Conservation (phyloP, 306 rosid genomes). For the Carpinus viminea region DNA sequence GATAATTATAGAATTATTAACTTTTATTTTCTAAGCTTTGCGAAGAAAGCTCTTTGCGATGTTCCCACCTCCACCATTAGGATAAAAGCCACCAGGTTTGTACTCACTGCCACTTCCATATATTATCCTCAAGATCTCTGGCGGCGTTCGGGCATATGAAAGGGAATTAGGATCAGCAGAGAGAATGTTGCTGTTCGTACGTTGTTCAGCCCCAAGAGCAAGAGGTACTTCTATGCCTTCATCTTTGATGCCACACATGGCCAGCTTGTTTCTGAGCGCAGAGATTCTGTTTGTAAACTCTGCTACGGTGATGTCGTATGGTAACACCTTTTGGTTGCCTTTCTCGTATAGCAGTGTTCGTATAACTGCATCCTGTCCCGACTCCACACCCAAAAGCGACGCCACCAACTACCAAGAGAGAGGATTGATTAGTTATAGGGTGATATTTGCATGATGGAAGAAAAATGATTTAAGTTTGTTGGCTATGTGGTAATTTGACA, state of each 20-base stretch:
- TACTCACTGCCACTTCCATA: slow-evolving; percentile 24
- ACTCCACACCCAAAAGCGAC: slow-evolving; percentile 14
- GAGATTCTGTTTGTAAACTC: slow-evolving; percentile 19
- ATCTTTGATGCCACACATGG: slow-evolving; percentile 29
- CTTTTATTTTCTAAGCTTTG: neutral
- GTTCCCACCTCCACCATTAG: slow-evolving; percentile 29
- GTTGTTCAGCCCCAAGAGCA: slow-evolving; percentile 27
- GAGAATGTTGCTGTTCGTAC: slow-evolving; percentile 26
- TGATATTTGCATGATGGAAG: too few relatives aligned
- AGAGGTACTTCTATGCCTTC: slow-evolving; percentile 31
- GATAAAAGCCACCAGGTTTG: slow-evolving; percentile 26
- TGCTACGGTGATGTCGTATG: slow-evolving; percentile 33
- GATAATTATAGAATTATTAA: too few relatives aligned
- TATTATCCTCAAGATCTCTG: slow-evolving; percentile 23
- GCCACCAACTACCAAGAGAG: slow-evolving; percentile 24
- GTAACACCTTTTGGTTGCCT: slow-evolving; percentile 12
- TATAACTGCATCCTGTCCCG: slow-evolving; percentile 36
- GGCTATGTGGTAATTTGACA: too few relatives aligned
- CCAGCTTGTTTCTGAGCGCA: slow-evolving; percentile 20
- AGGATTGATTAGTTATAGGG: too few relatives aligned
- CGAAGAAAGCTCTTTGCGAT: slow-evolving; percentile 22
- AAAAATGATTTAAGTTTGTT: too few relatives aligned
- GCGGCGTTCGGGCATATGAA: slow-evolving; percentile 21
- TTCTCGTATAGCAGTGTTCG: slow-evolving; percentile 20
- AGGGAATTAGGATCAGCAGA: slow-evolving; percentile 26